A percentile compares a stretch with the other conserved stretches of the same genome.
Evolutionary conservation across 2,329 filamentous ascomycete genomes (phyloP).

Genomic region (Penicillium sp.): DNA sequence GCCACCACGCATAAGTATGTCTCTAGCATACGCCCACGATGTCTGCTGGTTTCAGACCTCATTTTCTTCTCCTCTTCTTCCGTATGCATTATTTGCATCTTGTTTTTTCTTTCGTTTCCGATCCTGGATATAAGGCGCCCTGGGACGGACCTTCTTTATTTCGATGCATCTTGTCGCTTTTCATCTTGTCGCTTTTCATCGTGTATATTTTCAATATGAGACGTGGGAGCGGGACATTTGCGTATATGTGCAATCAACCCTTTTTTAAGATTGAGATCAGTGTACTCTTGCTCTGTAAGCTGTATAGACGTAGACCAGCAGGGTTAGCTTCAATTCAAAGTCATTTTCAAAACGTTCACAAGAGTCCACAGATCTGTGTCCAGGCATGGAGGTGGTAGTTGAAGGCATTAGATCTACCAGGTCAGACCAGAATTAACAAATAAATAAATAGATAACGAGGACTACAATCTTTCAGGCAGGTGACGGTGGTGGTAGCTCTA

Average conservation of each 20-base stretch:
- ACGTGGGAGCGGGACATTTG: constrained; percentile 4
- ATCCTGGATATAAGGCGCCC: not conserved
- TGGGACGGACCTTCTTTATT: constrained; percentile 10
- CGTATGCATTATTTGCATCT: not conserved
- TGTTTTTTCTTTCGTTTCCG: constrained; percentile 12
- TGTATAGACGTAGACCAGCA: not conserved
- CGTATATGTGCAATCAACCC: not conserved
- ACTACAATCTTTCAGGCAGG: not conserved
- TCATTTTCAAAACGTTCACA: not conserved
- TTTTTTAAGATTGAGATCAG: not conserved
- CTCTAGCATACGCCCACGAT: not conserved
- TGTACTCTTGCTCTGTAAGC: not conserved
- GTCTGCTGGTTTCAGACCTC: constrained; percentile 21
- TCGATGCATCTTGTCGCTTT: constrained; percentile 9
- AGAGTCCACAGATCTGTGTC: not conserved
- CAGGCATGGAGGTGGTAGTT: not conserved
- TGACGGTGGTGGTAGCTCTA: not conserved
- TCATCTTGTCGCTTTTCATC: constrained; percentile 14
- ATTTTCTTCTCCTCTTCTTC: not conserved
- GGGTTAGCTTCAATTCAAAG: not conserved
- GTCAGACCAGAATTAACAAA: not conserved
- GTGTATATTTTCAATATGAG: constrained; percentile 21
- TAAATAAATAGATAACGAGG: not conserved
- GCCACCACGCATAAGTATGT: constrained; percentile 21
- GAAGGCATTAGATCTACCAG: not conserved